Evolutionary conservation across 1,284 basidiomycete genomes (phyloP).

Genomic region (Pseudozyma pruni): DNA sequence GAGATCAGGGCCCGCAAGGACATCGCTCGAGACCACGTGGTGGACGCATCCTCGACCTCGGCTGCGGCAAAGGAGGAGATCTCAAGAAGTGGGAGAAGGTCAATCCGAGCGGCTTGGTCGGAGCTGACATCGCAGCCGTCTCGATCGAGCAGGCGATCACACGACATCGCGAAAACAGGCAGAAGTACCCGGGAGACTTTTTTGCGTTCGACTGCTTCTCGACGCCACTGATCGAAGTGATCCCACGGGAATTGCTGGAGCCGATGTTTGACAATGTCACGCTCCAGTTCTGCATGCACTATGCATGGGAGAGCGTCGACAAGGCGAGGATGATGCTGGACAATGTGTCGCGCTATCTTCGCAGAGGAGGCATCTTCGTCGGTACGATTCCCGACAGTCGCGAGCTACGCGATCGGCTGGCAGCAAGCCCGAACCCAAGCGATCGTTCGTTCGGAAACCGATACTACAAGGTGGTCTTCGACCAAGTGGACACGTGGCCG

Average conservation of each 20-base stretch:
- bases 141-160: constrained; percentile 88
- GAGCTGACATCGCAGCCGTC: constrained; percentile 87
- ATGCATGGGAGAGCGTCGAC: constrained; percentile 88
- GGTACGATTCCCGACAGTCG: constrained; percentile 88
- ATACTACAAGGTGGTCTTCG: constrained; percentile 88
- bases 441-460: constrained; percentile 82
- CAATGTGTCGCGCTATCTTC: constrained; percentile 84
- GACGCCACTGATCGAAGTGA: constrained; percentile 76
- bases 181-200: constrained; percentile 79
- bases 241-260: constrained; percentile 74
- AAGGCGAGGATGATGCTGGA: constrained; percentile 92
- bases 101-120: constrained; percentile 81
- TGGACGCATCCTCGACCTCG: constrained; percentile 91
- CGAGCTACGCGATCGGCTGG: constrained; percentile 76
- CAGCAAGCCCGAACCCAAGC: constrained; percentile 76
- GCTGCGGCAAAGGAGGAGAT: constrained; percentile 98
- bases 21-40: constrained; percentile 19
- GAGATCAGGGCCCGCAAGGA: constrained; percentile 28
- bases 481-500: constrained; percentile 71
- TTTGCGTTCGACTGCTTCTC: constrained; percentile 88
- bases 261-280: constrained; percentile 89
- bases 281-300: constrained; percentile 99
- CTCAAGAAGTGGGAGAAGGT: constrained; percentile 94
- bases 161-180: constrained; percentile 74
- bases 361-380: constrained; percentile 86